Evolutionary conservation across 768 basidiomycete species (phyloP).

Genomic region (Pleurotus pulmonarius): DNA sequence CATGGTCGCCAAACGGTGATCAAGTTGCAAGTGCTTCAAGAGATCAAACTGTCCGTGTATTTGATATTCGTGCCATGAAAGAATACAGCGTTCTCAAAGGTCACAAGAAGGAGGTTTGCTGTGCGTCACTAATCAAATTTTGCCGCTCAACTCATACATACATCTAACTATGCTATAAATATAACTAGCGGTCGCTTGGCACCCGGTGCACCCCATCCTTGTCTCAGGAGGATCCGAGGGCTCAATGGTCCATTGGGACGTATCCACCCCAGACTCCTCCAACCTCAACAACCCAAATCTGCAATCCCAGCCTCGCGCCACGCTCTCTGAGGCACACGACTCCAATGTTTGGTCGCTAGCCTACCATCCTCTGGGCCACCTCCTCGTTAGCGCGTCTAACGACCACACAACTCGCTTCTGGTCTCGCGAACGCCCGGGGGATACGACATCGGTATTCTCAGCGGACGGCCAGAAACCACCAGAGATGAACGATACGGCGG

Average conservation of each 20-base stretch:
- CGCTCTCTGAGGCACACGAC: slow-evolving; percentile 95
- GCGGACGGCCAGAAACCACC: slow-evolving; percentile 85
- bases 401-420: slow-evolving; percentile 99
- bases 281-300: slow-evolving; percentile 10
- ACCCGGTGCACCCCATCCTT: slow-evolving; percentile 88
- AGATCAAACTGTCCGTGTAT: slow-evolving; percentile 92
- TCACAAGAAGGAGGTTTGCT: slow-evolving; percentile 98
- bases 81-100: slow-evolving; percentile 90
- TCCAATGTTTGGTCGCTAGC: slow-evolving; percentile 95
- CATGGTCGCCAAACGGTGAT: slow-evolving; percentile 95
- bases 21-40: slow-evolving; percentile 92
- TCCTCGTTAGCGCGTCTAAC: slow-evolving; percentile 92
- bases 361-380: slow-evolving; percentile 93
- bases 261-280: slow-evolving; percentile 53
- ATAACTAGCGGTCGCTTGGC: slow-evolving; percentile 83
- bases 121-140: slow-evolving; percentile 43
- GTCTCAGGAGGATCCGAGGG: slow-evolving; percentile 95
- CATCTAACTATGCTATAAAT: background rate
- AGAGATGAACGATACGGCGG: slow-evolving; percentile 51
- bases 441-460: slow-evolving; percentile 70
- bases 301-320: slow-evolving; percentile 65
- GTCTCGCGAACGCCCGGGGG: slow-evolving; percentile 89
- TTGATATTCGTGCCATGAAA: slow-evolving; percentile 98
- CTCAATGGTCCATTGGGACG: slow-evolving; percentile 90
- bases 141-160: background rate